These are phyloP conservation scores for Deinandra increscens DNA, from an alignment of 129 eudicot species.

Conservation along the genomic window DNA sequence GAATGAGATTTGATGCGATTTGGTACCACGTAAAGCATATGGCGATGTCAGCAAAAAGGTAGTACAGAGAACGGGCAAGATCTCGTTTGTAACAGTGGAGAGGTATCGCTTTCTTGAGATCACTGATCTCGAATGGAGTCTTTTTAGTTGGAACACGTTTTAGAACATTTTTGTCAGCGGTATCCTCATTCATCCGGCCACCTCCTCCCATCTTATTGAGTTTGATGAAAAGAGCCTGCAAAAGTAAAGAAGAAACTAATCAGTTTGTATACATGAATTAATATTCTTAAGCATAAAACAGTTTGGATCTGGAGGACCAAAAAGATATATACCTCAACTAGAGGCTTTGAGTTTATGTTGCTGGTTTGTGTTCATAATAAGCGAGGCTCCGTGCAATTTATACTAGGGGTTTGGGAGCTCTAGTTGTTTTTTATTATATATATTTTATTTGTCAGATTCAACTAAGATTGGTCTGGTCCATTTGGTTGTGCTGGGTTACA, in stretches of 20 bases:
- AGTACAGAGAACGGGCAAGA: slow-evolving; percentile 24
- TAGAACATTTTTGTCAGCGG: slow-evolving; percentile 11
- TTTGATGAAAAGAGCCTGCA: slow-evolving; percentile 10
- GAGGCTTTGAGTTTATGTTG: background rate
- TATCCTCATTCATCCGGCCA: slow-evolving; percentile 15
- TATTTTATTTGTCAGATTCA: background rate
- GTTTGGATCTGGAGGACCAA: background rate
- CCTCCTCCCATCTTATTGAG: slow-evolving; percentile 24
- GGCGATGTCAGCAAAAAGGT: slow-evolving; percentile 28
- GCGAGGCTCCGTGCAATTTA: background rate
- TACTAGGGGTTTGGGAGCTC: background rate
- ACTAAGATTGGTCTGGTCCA: slow-evolving; percentile 2
- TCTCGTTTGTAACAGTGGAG: slow-evolving; percentile 31
- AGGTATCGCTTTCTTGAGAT: slow-evolving; percentile 33
- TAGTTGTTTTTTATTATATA: background rate
- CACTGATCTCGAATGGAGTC: slow-evolving; percentile 31
- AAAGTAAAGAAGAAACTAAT: background rate
- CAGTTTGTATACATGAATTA: background rate
- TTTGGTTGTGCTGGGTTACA: background rate
- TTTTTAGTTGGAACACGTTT: slow-evolving; percentile 25
- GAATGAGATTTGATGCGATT: slow-evolving; percentile 24
- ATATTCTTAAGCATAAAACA: background rate
- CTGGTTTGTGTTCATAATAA: slow-evolving; percentile 2
- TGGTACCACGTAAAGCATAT: slow-evolving; percentile 30
- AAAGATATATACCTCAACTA: background rate